Evolutionary conservation across 208 protist species (phyloP).

Genomic region (Wallacemonas sp.): DNA sequence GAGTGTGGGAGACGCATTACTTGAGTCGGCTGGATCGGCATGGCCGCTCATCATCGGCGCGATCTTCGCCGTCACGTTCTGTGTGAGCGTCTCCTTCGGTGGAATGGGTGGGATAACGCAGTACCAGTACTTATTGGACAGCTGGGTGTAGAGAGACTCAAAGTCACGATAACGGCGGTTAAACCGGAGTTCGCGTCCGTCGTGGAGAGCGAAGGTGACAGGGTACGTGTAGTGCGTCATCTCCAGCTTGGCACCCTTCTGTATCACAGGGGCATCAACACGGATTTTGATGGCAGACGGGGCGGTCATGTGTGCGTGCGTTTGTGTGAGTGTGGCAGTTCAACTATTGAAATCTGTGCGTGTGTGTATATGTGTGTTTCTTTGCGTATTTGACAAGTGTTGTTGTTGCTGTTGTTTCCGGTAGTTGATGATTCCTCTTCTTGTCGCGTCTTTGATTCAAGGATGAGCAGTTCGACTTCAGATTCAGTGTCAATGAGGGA

Average conservation of each 20-base stretch:
- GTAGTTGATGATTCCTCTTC: no score
- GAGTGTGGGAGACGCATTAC: conserved; percentile 13
- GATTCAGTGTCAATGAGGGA: not conserved
- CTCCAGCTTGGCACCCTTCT: conserved; percentile 74
- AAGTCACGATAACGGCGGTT: conserved; percentile 91
- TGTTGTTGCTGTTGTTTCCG: no score
- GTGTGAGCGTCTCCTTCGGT: conserved; percentile 79
- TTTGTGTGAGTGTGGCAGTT: conserved; percentile 3
- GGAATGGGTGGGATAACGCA: conserved; percentile 89
- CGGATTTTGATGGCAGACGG: conserved; percentile 16
- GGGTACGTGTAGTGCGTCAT: conserved; percentile 82
- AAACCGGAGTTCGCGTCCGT: conserved; percentile 34
- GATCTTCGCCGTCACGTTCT: conserved; percentile 60
- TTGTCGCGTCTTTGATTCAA: no score
- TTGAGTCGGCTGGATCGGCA: not conserved
- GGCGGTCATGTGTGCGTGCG: not conserved
- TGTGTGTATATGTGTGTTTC: conserved; percentile 10
- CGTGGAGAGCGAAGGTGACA: conserved; percentile 44
- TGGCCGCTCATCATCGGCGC: conserved; percentile 19
- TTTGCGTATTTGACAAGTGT: no score
- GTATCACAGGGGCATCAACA: conserved; percentile 36
- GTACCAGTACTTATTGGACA: conserved; percentile 64
- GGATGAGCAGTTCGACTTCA: no score
- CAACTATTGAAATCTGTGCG: no score
- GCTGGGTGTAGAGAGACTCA: conserved; percentile 67